Base-by-base conservation (phyloP, 179 eudicot species). In the Silene noctiflora region DNA sequence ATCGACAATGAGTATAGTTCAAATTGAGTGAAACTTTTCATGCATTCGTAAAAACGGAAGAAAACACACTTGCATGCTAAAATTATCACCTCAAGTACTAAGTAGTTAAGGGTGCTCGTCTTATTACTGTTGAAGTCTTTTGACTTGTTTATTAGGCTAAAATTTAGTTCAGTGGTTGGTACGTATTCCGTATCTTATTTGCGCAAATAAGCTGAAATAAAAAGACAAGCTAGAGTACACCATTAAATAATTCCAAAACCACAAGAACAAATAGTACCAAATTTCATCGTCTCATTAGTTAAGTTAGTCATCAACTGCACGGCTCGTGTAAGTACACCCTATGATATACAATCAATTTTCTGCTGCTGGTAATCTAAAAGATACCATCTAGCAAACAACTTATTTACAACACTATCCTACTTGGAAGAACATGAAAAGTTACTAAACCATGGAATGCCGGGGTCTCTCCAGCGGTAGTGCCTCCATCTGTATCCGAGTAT, bases 381-480 rank as follows among this genome's bases (percentile, higher is more conserved):
- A 77, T 60, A 73, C 69, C 63, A 71, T 58, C 71, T 77, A 67
- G 48, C 70, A 46, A 76, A 39, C 67, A 25, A 25, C 76, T 76
- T 83, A 85, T 87, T 68, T 88, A 86, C 89, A 81, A 46, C 48
- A 13, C 81, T 63, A 56, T 19, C 72, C 83, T 76, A 67, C 55
- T 46, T 27, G 46, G 25, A 13, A 72, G 9, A 24, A 10, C 55
- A 72, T 6, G 71, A 5, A 12, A 59, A 17, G 64, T 75, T 14
- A 77, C 67, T n/a, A 74, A 73, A 14, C 81, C 82, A 35, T 75
- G 77, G 77, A 76, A 73, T 61, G 66, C 67, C 81, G 82, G 9
- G 88, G 86, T 48, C 84, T 85, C 81, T 90, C 90, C 27, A 86
- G 71, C 13, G 96, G 88, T 71, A 89, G 88, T 68, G 78, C 83